Conservation (phyloP, 306 rosid genomes). For the Vigna nakashimae region DNA sequence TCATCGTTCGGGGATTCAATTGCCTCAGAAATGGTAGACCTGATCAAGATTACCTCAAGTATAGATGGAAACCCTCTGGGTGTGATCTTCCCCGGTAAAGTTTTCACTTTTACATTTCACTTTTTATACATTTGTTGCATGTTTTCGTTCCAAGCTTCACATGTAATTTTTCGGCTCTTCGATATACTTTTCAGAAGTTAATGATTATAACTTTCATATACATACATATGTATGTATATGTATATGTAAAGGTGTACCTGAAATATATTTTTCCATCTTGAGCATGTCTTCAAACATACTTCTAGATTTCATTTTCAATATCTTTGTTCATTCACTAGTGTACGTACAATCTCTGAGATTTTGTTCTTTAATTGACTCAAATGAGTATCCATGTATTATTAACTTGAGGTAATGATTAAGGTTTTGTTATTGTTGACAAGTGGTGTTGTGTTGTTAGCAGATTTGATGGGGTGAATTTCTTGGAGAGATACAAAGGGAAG, state of each 20-base stretch:
- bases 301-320: too few species aligned
- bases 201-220: too few species aligned
- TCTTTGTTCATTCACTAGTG: neutral
- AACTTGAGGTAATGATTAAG: neutral
- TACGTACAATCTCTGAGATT: neutral
- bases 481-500: constrained; percentile 68
- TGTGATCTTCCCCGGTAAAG: constrained; percentile 68
- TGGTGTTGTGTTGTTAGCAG: constrained; percentile 42
- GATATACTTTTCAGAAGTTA: too few species aligned
- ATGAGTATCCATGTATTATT: too few species aligned
- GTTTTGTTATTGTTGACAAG: neutral
- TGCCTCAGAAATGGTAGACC: constrained; percentile 68
- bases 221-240: too few species aligned
- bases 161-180: neutral
- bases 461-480: constrained; percentile 64
- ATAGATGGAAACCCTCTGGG: constrained; percentile 65
- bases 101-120: constrained; percentile 3
- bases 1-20: constrained; percentile 60
- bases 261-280: too few species aligned
- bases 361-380: neutral
- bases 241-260: too few species aligned
- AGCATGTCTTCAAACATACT: too few species aligned
- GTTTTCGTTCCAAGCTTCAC: neutral
- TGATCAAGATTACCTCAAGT: constrained; percentile 58
- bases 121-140: neutral